Percentiles rank a stretch among this genome's conserved stretches.
These are phyloP conservation scores for Chlamydomonas sp. DNA, from an alignment of 139 green algal genomes.

Conservation along the genomic window DNA sequence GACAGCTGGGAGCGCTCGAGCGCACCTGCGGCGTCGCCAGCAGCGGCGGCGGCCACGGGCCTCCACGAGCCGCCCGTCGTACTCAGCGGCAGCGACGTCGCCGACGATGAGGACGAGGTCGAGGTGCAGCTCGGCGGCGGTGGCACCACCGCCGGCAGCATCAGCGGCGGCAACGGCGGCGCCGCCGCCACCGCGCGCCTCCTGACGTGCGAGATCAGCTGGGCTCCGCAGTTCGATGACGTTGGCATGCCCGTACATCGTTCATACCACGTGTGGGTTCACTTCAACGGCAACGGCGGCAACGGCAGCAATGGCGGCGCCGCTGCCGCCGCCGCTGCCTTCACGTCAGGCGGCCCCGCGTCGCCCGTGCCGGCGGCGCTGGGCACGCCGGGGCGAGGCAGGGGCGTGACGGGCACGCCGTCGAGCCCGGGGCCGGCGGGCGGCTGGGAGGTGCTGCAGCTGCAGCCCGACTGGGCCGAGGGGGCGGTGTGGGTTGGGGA, in stretches of 20 bases:
- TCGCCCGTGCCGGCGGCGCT: too few relatives aligned
- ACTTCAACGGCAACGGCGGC: background rate
- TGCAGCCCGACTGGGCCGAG: conserved; percentile 22
- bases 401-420: background rate
- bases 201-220: conserved; percentile 34
- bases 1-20: conserved; percentile 1
- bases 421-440: background rate
- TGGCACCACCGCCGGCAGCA: background rate
- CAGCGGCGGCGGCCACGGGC: background rate
- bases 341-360: too few relatives aligned
- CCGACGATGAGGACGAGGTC: background rate
- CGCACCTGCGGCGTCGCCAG: background rate
- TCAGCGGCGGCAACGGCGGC: background rate
- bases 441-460: conserved; percentile 31
- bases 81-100: background rate
- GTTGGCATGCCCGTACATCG: conserved; percentile 5
- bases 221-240: conserved; percentile 31
- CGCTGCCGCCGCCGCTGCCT: too few relatives aligned
- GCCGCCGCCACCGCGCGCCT: background rate
- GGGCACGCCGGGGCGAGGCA: too few relatives aligned
- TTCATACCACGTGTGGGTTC: conserved; percentile 33
- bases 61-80: background rate
- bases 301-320: background rate
- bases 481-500: conserved; percentile 34
- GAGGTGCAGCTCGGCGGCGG: background rate